These are phyloP conservation scores for Mytilinidion resinicola DNA, from an alignment of 495 filamentous ascomycete species.

Conservation along the genomic window DNA sequence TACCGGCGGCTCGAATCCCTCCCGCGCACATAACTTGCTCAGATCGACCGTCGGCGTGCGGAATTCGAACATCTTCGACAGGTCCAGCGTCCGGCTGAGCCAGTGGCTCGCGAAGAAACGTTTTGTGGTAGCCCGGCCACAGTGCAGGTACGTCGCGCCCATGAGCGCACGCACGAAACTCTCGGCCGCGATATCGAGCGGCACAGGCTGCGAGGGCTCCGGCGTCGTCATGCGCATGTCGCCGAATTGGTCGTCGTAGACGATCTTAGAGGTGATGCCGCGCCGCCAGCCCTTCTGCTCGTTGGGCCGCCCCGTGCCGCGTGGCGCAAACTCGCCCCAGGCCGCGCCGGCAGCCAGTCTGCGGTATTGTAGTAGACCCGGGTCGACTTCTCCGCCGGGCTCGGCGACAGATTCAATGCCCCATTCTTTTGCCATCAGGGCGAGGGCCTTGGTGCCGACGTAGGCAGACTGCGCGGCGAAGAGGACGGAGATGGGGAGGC, in stretches of 20 bases:
- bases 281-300: conserved; percentile 56
- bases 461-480: conserved; percentile 80
- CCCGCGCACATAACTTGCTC: conserved; percentile 68
- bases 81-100: conserved; percentile 68
- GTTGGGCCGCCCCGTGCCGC: conserved; percentile 39
- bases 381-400: conserved; percentile 86
- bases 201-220: conserved; percentile 9
- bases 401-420: conserved; percentile 77
- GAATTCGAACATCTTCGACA: conserved; percentile 75
- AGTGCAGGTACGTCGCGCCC: conserved; percentile 78
- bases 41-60: conserved; percentile 75
- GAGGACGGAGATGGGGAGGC: conserved; percentile 75
- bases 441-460: conserved; percentile 63
- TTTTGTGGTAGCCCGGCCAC: conserved; percentile 61
- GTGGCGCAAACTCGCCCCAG: conserved; percentile 16
- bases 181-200: conserved; percentile 43
- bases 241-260: conserved; percentile 78
- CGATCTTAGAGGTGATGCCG: conserved; percentile 53
- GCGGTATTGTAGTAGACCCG: conserved; percentile 81
- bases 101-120: conserved; percentile 78
- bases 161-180: conserved; percentile 73
- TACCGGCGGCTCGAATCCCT: conserved; percentile 82
- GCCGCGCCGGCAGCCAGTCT: conserved; percentile 51
- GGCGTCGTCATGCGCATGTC: conserved; percentile 37
- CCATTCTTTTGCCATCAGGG: conserved; percentile 71